Base-by-base conservation (phyloP, 1,284 basidiomycete species). In the Peniophora sp. region DNA sequence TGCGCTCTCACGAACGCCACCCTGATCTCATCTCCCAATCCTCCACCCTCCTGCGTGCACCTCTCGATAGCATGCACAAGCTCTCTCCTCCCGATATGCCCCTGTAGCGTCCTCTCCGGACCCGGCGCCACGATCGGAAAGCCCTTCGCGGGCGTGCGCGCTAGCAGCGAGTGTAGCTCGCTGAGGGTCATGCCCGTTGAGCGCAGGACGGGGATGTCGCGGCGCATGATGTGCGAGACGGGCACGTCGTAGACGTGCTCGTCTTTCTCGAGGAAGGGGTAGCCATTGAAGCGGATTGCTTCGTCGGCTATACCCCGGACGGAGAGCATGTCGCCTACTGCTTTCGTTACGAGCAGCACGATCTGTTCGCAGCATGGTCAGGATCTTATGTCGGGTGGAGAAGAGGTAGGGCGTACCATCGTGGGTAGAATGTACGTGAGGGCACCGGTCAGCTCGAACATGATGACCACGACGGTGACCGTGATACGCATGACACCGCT, bases 391-490 rank as follows among this genome's bases (percentile, higher is more conserved):
- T 18, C 3, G 18, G 11, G 44, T 8, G 3, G 1, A 47, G 5
- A 35, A 23, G 35, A 43, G 24, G 36, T 6, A 6, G 34, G 20
- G 51, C 76, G 62, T 58, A 92, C 93, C 97, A 99, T 99, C 3
- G 94, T 97, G 0, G 97, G 97, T 24, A 99, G 71, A 58, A 99
- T 97, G 66, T 99, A 99, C 11, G 94, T 98, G 59, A 99, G 68
- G 1, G 97, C 96, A 9, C 97, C 97, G 1, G 97, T 99, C n/a
- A 99, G 76, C 64, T 99, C 97, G 66, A 98, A 98, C 95, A 99
- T 99, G 69, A 99, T 97, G 50, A 99, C 97, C 1, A 98, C 97
- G 2, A 99, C 94, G 0, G 95, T 93, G 20, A 99, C 92, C 0
- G 97, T 99, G 55, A 98, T 92, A 55, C 95, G 80, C 75, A 97